These are phyloP conservation scores for Colletotrichum sublineola DNA, from an alignment of 2,329 filamentous ascomycete species.

Conservation along the genomic window DNA sequence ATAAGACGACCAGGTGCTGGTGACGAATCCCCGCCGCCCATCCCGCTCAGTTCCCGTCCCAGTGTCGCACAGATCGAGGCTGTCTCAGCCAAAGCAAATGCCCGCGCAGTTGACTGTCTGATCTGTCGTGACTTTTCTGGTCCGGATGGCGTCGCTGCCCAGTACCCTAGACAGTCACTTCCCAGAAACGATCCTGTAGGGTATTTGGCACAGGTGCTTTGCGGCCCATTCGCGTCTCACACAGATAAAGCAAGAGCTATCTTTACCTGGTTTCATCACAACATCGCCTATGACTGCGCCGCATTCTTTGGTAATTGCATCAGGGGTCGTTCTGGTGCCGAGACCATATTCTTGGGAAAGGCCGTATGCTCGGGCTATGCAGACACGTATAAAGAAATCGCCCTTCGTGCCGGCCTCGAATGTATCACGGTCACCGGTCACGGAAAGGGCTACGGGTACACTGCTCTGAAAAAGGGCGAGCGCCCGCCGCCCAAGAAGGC, in stretches of 20 bases:
- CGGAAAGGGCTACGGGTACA: constrained; percentile 87
- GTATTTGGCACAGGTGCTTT: constrained; percentile 83
- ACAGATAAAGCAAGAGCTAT: constrained; percentile 95
- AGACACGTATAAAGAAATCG: constrained; percentile 82
- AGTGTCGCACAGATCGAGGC: constrained; percentile 65
- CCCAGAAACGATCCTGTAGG: constrained; percentile 75
- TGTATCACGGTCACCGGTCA: constrained; percentile 81
- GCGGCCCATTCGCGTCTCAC: constrained; percentile 80
- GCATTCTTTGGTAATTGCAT: constrained; percentile 83
- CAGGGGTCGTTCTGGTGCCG: constrained; percentile 75
- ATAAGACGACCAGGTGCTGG: constrained; percentile 34
- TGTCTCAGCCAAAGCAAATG: constrained; percentile 51
- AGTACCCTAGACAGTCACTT: constrained; percentile 79
- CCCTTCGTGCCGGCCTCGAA: constrained; percentile 83
- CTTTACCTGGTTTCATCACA: constrained; percentile 96
- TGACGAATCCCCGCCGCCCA: constrained; percentile 61
- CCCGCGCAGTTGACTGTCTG: constrained; percentile 69
- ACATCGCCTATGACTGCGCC: constrained; percentile 85
- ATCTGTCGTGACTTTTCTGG: constrained; percentile 89
- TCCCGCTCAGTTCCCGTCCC: constrained; percentile 67
- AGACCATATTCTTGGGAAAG: constrained; percentile 80
- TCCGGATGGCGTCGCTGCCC: constrained; percentile 82
- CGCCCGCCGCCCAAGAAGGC: constrained; percentile 73
- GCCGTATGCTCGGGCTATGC: constrained; percentile 96
- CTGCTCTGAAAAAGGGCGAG: constrained; percentile 71